Conservation (phyloP, 306 rosid species). For the Begonia loranthoides region DNA sequence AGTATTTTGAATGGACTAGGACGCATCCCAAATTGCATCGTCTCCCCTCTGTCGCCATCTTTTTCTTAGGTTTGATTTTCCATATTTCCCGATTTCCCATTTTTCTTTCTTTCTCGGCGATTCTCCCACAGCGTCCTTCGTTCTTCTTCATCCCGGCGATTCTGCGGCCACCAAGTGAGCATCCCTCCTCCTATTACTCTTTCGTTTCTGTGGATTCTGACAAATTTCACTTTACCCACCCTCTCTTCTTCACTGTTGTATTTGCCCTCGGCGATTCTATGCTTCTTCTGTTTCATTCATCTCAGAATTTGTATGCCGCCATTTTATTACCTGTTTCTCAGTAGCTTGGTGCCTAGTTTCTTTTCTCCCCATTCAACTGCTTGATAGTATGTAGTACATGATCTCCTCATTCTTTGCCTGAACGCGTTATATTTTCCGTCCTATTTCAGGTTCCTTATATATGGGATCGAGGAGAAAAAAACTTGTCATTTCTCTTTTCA, state of each 20-base stretch:
- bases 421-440: not conserved
- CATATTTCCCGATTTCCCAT: not conserved
- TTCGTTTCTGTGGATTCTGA: too few species aligned
- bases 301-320: too few species aligned
- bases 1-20: too few species aligned
- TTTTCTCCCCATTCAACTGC: too few species aligned
- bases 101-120: not conserved
- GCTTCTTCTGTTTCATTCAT: not conserved
- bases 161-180: too few species aligned
- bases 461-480: not conserved
- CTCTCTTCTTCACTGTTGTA: not conserved
- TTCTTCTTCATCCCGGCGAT: too few species aligned
- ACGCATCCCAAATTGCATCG: too few species aligned
- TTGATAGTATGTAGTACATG: too few species aligned
- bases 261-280: not conserved
- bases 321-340: too few species aligned
- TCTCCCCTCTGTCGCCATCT: not conserved
- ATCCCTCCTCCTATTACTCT: too few species aligned
- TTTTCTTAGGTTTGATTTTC: slow-evolving; percentile 1
- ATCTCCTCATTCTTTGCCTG: too few species aligned
- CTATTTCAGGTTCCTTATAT: not conserved
- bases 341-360: too few species aligned
- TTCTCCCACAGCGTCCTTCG: not conserved
- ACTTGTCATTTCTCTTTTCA: slow-evolving; percentile 2
- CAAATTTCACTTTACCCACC: not conserved